Percentiles rank a stretch among this genome's conserved stretches.
These are phyloP conservation scores for Millerozyma acaciae DNA, from an alignment of 805 yeast genomes.

Conservation along the genomic window DNA sequence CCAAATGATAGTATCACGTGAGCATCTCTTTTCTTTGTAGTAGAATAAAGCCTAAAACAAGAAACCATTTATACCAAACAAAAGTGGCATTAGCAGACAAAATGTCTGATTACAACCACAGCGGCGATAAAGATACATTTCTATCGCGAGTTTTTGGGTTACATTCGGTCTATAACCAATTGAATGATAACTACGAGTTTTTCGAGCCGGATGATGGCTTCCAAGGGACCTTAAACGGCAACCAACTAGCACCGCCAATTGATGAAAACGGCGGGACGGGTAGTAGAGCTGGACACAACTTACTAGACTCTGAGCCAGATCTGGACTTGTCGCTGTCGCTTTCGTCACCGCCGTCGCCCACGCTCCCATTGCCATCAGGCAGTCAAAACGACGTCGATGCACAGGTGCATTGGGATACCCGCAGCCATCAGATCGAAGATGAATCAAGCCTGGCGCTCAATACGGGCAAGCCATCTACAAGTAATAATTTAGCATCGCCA, in stretches of 20 bases:
- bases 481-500: not conserved
- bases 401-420: conserved; percentile 6
- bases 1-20: too few species aligned
- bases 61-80: too few species aligned
- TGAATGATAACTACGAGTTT: conserved; percentile 36
- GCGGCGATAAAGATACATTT: conserved; percentile 46
- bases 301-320: conserved; percentile 31
- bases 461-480: not conserved
- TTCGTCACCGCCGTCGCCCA: conserved; percentile 15
- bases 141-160: conserved; percentile 62
- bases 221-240: conserved; percentile 5
- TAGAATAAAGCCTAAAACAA: too few species aligned
- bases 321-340: conserved; percentile 29
- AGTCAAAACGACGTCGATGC: conserved; percentile 7
- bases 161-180: conserved; percentile 40
- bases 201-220: conserved; percentile 32
- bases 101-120: too few species aligned
- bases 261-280: not conserved
- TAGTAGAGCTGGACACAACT: conserved; percentile 11
- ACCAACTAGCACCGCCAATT: conserved; percentile 1
- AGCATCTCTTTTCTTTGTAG: too few species aligned
- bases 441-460: not conserved
- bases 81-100: too few species aligned
- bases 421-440: not conserved
- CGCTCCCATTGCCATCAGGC: not conserved